A percentile compares a stretch with the other conserved stretches of the same genome.
These are phyloP conservation scores for Klebsormidium nitens DNA, from an alignment of 139 green algal genomes.

Conservation along the genomic window DNA sequence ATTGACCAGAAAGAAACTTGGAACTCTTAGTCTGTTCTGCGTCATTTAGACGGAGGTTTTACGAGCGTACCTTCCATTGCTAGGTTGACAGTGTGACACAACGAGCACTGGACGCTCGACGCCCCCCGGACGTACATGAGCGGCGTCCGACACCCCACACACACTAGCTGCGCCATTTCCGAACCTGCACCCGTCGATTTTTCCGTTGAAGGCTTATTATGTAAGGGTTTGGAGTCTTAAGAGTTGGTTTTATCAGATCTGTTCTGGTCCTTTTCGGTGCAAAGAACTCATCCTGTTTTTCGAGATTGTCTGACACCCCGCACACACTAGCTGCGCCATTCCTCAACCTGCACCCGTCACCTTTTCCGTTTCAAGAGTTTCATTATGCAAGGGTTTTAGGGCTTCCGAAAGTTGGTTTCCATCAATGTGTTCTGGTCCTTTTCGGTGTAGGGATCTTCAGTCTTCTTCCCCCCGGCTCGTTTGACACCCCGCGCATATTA, in stretches of 20 bases:
- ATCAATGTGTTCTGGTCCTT: no score
- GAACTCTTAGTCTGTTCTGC: background rate
- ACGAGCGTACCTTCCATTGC: conserved; percentile 52
- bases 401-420: no score
- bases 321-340: conserved; percentile 86
- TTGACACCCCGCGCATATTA: conserved; percentile 83
- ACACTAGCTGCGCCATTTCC: conserved; percentile 82
- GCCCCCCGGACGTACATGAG: conserved; percentile 86
- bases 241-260: no score
- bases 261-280: no score
- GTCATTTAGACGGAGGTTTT: background rate
- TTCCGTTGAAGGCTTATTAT: no score
- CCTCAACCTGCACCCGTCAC: conserved; percentile 31
- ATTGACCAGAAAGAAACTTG: background rate
- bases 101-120: conserved; percentile 81
- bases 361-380: no score
- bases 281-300: no score
- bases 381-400: no score
- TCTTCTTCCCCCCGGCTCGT: no score
- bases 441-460: no score
- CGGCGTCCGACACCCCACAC: conserved; percentile 77
- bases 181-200: conserved; percentile 29
- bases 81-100: conserved; percentile 78
- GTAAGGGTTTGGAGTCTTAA: no score
- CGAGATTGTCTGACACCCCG: conserved; percentile 79